phyloP scores from a whole-genome alignment of 2,329 filamentous ascomycete species.

The Aureobasidium melanogenum region DNA sequence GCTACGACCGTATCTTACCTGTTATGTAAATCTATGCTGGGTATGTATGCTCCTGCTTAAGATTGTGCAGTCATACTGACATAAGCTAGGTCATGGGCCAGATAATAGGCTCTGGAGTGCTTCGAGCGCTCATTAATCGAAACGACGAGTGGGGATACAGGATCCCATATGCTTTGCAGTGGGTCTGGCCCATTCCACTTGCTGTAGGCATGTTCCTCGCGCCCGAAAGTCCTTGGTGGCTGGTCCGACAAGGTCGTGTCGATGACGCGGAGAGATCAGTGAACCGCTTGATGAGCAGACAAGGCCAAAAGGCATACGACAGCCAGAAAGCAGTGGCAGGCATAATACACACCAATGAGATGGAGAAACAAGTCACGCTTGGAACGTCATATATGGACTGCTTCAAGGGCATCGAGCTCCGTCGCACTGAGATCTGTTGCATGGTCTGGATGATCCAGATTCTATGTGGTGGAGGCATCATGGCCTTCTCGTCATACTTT shows the following conservation, averaged over 20 bases:
- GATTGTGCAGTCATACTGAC: background rate
- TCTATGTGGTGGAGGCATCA: slow-evolving; percentile 25
- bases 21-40: slow-evolving; percentile 54
- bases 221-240: slow-evolving; percentile 30
- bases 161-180: slow-evolving; percentile 36
- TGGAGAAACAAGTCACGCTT: slow-evolving; percentile 44
- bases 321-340: slow-evolving; percentile 26
- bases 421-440: slow-evolving; percentile 35
- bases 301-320: slow-evolving; percentile 19
- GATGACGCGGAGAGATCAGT: slow-evolving; percentile 29
- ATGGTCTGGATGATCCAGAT: slow-evolving; percentile 29
- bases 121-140: slow-evolving; percentile 20
- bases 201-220: slow-evolving; percentile 23
- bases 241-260: slow-evolving; percentile 27
- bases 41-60: slow-evolving; percentile 24
- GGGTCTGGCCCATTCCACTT: slow-evolving; percentile 29
- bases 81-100: slow-evolving; percentile 40
- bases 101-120: slow-evolving; percentile 37
- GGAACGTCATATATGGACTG: slow-evolving; percentile 42
- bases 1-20: slow-evolving; percentile 49
- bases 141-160: slow-evolving; percentile 28
- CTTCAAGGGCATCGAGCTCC: slow-evolving; percentile 44
- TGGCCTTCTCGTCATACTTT: slow-evolving; percentile 31
- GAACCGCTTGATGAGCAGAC: slow-evolving; percentile 19
- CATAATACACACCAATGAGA: slow-evolving; percentile 37